Evolutionary conservation across 169 alveolate genomes (phyloP).

Genomic region (Miamiensis avidus): DNA sequence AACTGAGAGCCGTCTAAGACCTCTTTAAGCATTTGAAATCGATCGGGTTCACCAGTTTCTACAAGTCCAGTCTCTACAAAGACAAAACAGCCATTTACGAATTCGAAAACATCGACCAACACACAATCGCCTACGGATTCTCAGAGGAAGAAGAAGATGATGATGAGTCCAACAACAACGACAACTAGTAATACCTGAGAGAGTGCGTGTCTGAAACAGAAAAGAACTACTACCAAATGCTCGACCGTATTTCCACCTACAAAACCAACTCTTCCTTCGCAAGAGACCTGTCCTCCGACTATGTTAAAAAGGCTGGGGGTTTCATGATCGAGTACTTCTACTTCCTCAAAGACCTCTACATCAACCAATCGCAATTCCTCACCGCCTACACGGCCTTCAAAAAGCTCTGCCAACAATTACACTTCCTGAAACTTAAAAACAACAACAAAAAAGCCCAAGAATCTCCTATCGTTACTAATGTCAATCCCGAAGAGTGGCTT

Average conservation of each 20-base stretch:
- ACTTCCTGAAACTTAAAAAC: no score
- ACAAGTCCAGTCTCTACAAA: neutral
- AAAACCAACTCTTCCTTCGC: neutral
- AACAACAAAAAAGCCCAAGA: no score
- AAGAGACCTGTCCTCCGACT: constrained; percentile 14
- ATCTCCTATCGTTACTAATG: no score
- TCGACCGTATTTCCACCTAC: constrained; percentile 2
- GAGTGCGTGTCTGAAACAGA: neutral
- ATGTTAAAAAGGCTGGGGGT: constrained; percentile 15
- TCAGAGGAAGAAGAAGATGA: no score
- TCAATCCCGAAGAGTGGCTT: no score
- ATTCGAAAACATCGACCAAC: neutral
- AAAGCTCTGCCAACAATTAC: no score
- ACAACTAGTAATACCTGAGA: neutral
- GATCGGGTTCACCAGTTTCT: constrained; percentile 22
- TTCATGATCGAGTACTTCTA: constrained; percentile 22
- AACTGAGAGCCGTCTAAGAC: constrained; percentile 18
- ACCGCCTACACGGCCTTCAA: neutral
- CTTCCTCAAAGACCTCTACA: constrained; percentile 5
- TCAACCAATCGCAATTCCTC: neutral
- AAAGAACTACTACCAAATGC: constrained; percentile 5
- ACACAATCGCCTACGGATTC: neutral
- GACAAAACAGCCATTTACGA: constrained; percentile 27
- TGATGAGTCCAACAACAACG: neutral
- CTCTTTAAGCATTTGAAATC: constrained; percentile 10